Evolutionary conservation across 495 filamentous ascomycete genomes (phyloP).

Genomic region (Hyaloscypha hepaticicola): DNA sequence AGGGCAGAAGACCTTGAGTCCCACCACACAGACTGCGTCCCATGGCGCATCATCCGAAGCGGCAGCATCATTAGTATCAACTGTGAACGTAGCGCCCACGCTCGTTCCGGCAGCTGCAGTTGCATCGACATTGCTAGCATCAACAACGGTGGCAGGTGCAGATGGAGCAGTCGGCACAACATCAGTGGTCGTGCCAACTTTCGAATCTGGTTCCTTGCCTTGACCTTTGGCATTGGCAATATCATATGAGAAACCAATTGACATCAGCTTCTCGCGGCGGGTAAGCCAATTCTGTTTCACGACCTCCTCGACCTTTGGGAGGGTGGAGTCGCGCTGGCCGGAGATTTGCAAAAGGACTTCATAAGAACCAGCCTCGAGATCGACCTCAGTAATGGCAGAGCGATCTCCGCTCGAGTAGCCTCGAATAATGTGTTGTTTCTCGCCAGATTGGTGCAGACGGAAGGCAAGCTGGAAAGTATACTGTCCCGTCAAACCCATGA

Average conservation of each 20-base stretch:
- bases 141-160: not conserved
- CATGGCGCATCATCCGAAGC: conserved; percentile 14
- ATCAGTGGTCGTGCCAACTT: not conserved
- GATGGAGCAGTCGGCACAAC: not conserved
- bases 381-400: conserved; percentile 79
- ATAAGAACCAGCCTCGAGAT: conserved; percentile 80
- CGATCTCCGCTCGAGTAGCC: conserved; percentile 58
- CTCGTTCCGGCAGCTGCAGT: not conserved
- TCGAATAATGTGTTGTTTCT: conserved; percentile 80
- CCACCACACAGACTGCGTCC: conserved; percentile 20
- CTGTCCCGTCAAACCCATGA: conserved; percentile 76
- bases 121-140: conserved; percentile 3
- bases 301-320: conserved; percentile 62
- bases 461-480: conserved; percentile 79
- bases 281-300: conserved; percentile 61
- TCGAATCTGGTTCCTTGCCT: not conserved
- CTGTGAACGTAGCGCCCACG: not conserved
- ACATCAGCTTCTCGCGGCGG: conserved; percentile 76
- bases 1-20: conserved; percentile 12
- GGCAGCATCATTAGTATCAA: not conserved
- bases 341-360: conserved; percentile 75
- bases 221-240: conserved; percentile 74
- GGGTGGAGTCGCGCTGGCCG: conserved; percentile 53
- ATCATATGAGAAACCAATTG: conserved; percentile 79
- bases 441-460: conserved; percentile 74